Percentiles rank a stretch among this genome's conserved stretches.
Evolutionary conservation across 2,329 filamentous ascomycete genomes (phyloP).

Genomic region (Elsinoe arachidis): DNA sequence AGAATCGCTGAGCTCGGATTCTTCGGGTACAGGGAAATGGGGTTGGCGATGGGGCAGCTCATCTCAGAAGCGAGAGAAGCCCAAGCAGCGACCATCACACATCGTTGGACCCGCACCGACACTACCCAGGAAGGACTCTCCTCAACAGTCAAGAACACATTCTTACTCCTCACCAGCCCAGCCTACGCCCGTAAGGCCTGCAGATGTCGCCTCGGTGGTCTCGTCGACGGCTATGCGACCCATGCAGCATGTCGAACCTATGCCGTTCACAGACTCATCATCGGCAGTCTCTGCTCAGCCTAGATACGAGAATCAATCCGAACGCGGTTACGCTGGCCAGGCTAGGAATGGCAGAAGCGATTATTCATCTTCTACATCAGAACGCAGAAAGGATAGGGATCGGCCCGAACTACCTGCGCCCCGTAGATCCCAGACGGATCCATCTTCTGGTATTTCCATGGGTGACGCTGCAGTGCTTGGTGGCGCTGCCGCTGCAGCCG

Average conservation of each 20-base stretch:
- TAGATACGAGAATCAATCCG: not conserved
- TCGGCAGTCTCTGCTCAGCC: constrained; percentile 46
- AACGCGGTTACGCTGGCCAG: not conserved
- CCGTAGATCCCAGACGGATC: constrained; percentile 14
- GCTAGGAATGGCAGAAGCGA: not conserved
- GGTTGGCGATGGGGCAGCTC: constrained; percentile 50
- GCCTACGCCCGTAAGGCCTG: not conserved
- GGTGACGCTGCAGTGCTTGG: constrained; percentile 38
- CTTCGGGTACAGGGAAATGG: constrained; percentile 49
- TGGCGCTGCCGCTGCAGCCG: constrained; percentile 31
- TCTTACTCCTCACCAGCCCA: constrained; percentile 1
- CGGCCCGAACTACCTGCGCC: not conserved
- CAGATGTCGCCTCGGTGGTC: constrained; percentile 4
- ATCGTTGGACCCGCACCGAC: not conserved
- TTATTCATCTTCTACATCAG: not conserved
- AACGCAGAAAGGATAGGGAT: not conserved
- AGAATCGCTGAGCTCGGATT: constrained; percentile 46
- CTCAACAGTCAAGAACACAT: not conserved
- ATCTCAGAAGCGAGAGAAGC: constrained; percentile 34
- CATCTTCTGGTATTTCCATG: constrained; percentile 1
- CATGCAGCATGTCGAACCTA: constrained; percentile 58
- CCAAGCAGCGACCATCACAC: not conserved
- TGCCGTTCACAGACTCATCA: constrained; percentile 57
- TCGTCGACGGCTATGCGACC: constrained; percentile 35
- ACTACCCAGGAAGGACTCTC: not conserved